phyloP scores from a whole-genome alignment of 2,329 filamentous ascomycete genomes.

The Biscogniauxia marginata region DNA sequence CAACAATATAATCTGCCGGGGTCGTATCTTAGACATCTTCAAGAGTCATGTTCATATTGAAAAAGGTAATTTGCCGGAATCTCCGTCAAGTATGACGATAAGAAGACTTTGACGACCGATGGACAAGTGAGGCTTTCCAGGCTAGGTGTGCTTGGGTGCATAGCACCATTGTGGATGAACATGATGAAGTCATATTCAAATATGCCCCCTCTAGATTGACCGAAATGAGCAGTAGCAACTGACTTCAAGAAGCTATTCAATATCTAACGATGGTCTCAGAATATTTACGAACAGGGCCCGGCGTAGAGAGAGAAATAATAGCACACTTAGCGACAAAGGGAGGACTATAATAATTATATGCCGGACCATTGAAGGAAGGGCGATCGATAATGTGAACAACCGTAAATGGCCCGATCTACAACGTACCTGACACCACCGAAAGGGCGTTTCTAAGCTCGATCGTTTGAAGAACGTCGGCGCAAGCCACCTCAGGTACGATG shows the following conservation, averaged over 20 bases:
- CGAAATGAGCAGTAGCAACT: too few species aligned
- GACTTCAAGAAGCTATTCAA: background rate
- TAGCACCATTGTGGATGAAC: background rate
- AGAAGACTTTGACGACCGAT: background rate
- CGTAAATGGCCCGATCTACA: conserved; percentile 5
- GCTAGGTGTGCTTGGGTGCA: background rate
- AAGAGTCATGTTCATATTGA: too few species aligned
- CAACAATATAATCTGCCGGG: too few species aligned
- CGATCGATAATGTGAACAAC: background rate
- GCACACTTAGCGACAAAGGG: conserved; percentile 1
- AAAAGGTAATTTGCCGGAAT: too few species aligned
- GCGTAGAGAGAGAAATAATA: background rate
- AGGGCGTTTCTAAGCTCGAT: conserved; percentile 8
- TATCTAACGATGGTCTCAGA: too few species aligned
- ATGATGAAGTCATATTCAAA: background rate
- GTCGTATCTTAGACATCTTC: too few species aligned
- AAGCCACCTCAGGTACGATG: conserved; percentile 25
- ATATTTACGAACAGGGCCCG: background rate
- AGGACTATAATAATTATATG: background rate
- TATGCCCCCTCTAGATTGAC: too few species aligned
- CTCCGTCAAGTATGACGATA: too few species aligned
- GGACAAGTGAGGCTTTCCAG: background rate
- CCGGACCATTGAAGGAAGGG: background rate
- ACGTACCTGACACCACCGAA: conserved; percentile 8
- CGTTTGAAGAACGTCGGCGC: conserved; percentile 13